Base-by-base conservation (phyloP, 1,284 basidiomycete species). In the Trichosporon sp. region DNA sequence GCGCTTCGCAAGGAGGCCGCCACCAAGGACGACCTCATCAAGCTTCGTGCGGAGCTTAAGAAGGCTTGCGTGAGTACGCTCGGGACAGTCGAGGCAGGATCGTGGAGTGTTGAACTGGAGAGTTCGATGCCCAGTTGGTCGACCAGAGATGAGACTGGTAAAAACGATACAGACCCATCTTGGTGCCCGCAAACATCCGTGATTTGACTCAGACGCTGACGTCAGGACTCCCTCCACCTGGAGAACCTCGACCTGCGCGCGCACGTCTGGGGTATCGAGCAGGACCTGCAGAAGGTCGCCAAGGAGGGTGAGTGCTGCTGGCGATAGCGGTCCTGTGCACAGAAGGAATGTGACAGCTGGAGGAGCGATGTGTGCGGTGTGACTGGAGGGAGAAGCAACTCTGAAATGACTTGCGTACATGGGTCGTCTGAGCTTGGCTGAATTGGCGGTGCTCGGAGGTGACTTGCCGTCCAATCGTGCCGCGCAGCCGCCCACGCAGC, bases 31-130 rank as follows among this genome's bases (percentile, higher is more conserved):
- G 93, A 95, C 74, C 84, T 92, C 31, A 86, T 88, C 35, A 87
- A 88, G 71, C 84, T 92, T 21, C 86, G 93, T 70, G 87, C 87
- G 18, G 93, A 95, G 82, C 86, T 90, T 75, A 94, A 94, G 87
- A 93, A 92, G 82, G 82, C 93, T 29, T 92, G 92, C 70, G 84
- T 84, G 75, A 77, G 83, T 78, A 3, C 13, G 5, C 6, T n/a
- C n/a, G n/a, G n/a, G n/a, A n/a, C n/a, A n/a, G 18, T 38, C 35
- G 4, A 18, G 18, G 15, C 4, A 13, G 35, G 8, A 12, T n/a
- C 4, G 15, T n/a, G 18, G 38, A 12, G 35, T 13, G n/a, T 38
- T 8, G 35, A 38, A 38, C 35, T 38, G 9, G 35, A n/a, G n/a
- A n/a, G n/a, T 31, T 29, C 1, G 13, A 58, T 15, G 8, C 56